Evolutionary conservation across 2,329 filamentous ascomycete genomes (phyloP), one percentile per base, ranked within the genome.

Genomic region (Cadophora sp.): DNA sequence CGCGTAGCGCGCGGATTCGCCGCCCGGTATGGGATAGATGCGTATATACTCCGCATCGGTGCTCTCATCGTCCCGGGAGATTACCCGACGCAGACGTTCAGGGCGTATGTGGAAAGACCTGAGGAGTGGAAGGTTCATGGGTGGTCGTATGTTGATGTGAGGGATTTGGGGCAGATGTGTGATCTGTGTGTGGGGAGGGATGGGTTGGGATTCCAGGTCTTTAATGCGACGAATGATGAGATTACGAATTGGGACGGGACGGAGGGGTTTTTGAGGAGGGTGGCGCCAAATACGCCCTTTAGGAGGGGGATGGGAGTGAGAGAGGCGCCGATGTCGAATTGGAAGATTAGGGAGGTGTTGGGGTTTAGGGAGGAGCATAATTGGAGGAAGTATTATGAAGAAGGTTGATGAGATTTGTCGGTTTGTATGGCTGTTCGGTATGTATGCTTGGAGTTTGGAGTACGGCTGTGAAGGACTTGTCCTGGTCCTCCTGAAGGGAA

Each of bases 151-250:
- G 86, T 85, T 16, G 87, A 89, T 73, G 84, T 84, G 0, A 76
- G 86, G 4, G 87, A 89, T 70, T 74, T 89, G 4, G 87, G 85
- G 0, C 83, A 85, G 74, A 88, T 89, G 64, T 88, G 84, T 73
- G 79, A 87, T 68, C 71, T 84, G 11, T 82, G 80, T 24, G 78
- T 88, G 3, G 69, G 81, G 66, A 84, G 81, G 68, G 80, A 82
- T 73, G 85, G 84, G 0, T 72, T 89, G 8, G 86, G 86, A 0
- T 89, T 87, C 70, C 85, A 89, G 73, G 78, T 88, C 0, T 89
- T 89, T 76, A 89, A 89, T 73, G 86, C 85, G 1, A 86, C 85
- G 0, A 89, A 89, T 72, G 82, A 87, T 71, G 83, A 81, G 3
- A 88, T 87, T 56, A 89, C 86, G 0, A 83, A 83, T 4, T 81